Base-by-base conservation (phyloP, 768 basidiomycete genomes). In the Rhizopogon roseolus region DNA sequence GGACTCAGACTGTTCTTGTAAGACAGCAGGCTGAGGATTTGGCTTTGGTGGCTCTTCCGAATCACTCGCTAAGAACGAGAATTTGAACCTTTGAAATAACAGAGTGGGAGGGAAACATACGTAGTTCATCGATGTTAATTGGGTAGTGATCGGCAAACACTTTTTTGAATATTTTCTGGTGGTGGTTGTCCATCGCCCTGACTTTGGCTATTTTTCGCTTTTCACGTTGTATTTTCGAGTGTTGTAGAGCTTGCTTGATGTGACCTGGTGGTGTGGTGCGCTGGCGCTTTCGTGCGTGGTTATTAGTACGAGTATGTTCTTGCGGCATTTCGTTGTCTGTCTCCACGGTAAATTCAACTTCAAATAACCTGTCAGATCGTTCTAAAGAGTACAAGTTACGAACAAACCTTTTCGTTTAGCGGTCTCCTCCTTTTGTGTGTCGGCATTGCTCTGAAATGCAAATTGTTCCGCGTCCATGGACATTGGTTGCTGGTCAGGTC, bases 321-420 rank as follows among this genome's bases (percentile, higher is more conserved):
- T 60, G 65, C 65, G 43, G 69, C 69, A 54, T 67, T 68, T 67
- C 60, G 11, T 50, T 19, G 11, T 71, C 69, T 40, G 74, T 73
- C 32, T 73, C 71, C 28, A 59, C 54, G 4, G 52, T 39, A 4
- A 42, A 34, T 19, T 52, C 32, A 3, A 50, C 62, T 69, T 27
- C 32, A 9, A 25, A 27, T 11, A 2, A 28, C 46, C 9, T 59
- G 49, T 56, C 34, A 54, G 53, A 37, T 10, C 27, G 46, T 16
- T 14, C 19, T 5, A 6, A 36, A 22, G 22, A 14, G 22, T 3
- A 22, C 22, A 22, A 22, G 10, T 27, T 16, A 49, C 25, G 41
- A 44, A 53, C 60, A n/a, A 19, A 83, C 83, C 76, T 72, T 80
- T 79, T 46, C 82, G 79, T 63, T 82, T 81, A 17, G 54, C 45